Conservation (phyloP, 208 protist genomes). For the Trichomonas gallinae region DNA sequence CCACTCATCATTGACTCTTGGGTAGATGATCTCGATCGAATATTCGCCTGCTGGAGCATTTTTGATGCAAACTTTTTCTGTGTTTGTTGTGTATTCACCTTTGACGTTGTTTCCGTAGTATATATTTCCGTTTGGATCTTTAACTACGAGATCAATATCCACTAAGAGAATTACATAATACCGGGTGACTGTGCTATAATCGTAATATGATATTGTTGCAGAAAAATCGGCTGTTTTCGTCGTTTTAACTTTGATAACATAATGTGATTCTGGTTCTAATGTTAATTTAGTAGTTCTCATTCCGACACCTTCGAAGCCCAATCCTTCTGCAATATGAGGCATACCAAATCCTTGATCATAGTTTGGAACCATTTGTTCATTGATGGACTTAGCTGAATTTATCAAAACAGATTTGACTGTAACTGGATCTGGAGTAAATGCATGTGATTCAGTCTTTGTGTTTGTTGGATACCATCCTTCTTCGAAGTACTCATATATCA, state of each 20-base stretch:
- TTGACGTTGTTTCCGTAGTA: background rate
- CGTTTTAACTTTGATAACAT: background rate
- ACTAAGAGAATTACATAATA: background rate
- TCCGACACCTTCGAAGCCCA: background rate
- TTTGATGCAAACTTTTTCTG: background rate
- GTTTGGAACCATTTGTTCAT: background rate
- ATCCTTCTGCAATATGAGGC: background rate
- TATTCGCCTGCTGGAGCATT: background rate
- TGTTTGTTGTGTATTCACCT: background rate
- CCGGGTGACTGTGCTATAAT: background rate
- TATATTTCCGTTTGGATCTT: background rate
- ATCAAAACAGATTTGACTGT: conserved; percentile 1
- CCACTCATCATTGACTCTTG: background rate
- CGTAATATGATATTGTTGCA: background rate
- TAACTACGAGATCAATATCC: background rate
- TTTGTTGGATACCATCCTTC: conserved; percentile 5
- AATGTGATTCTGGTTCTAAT: background rate
- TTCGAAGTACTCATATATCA: conserved; percentile 19
- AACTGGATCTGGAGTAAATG: background rate
- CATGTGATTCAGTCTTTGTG: background rate
- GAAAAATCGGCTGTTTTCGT: background rate
- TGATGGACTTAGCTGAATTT: background rate
- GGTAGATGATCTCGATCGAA: background rate
- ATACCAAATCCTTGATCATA: background rate
- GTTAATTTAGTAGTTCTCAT: background rate